phyloP scores from a whole-genome alignment of 495 filamentous ascomycete species.

The Aspergillus sclerotiicarbonarius region DNA sequence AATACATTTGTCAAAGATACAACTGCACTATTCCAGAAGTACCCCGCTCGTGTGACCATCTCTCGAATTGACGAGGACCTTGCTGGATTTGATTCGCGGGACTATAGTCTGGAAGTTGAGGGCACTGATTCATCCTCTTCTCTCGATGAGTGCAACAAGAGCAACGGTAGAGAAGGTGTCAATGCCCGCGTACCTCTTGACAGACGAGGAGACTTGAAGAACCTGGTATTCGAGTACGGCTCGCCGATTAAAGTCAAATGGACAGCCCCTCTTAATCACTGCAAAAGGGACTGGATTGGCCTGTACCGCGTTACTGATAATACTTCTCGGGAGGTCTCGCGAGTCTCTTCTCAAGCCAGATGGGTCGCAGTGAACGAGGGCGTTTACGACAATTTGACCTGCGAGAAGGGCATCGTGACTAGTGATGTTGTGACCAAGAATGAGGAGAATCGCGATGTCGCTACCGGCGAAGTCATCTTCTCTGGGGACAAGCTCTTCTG shows the following conservation, averaged over 20 bases:
- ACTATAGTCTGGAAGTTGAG: conserved; percentile 76
- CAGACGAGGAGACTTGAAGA: conserved; percentile 60
- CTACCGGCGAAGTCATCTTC: conserved; percentile 79
- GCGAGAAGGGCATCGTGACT: conserved; percentile 75
- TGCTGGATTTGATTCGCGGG: conserved; percentile 76
- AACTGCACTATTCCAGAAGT: conserved; percentile 80
- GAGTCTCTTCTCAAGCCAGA: conserved; percentile 80
- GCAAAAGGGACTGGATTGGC: conserved; percentile 92
- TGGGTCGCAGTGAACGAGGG: conserved; percentile 82
- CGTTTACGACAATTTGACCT: conserved; percentile 70
- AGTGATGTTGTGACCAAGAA: conserved; percentile 59
- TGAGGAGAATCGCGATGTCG: conserved; percentile 38
- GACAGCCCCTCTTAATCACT: conserved; percentile 88
- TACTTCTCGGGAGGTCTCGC: conserved; percentile 74
- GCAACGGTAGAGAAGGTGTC: conserved; percentile 50
- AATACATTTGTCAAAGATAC: conserved; percentile 86
- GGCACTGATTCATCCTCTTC: conserved; percentile 57
- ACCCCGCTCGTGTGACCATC: conserved; percentile 84
- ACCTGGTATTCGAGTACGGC: conserved; percentile 82
- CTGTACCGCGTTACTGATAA: conserved; percentile 95
- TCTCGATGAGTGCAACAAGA: conserved; percentile 46
- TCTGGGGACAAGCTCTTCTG: conserved; percentile 94
- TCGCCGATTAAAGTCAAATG: conserved; percentile 87
- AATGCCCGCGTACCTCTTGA: conserved; percentile 49
- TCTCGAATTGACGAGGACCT: conserved; percentile 77